Conservation (phyloP, 768 basidiomycete genomes). For the Mycena haematopus region DNA sequence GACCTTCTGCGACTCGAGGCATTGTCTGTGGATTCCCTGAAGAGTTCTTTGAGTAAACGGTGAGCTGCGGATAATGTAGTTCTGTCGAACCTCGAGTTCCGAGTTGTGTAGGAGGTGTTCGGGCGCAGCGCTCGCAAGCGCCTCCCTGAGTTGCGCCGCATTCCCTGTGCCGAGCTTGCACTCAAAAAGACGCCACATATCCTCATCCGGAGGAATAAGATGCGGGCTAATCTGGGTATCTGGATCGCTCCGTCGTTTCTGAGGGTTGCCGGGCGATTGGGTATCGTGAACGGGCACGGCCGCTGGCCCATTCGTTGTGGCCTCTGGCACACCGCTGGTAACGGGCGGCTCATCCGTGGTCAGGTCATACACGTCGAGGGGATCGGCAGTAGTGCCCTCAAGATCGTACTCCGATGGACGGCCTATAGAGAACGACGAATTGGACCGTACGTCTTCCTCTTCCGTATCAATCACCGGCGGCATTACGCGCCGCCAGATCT, state of each 20-base stretch:
- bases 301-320: background rate
- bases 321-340: slow-evolving; percentile 37
- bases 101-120: slow-evolving; percentile 67
- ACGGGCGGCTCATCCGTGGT: background rate
- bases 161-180: slow-evolving; percentile 83
- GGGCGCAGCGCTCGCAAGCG: slow-evolving; percentile 70
- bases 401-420: slow-evolving; percentile 18
- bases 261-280: background rate
- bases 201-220: slow-evolving; percentile 74
- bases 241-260: background rate
- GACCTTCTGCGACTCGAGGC: slow-evolving; percentile 81
- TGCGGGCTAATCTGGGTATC: background rate
- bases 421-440: slow-evolving; percentile 43
- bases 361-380: background rate
- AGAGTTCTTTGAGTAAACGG: background rate
- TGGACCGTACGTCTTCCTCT: slow-evolving; percentile 42
- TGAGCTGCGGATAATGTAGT: background rate
- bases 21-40: slow-evolving; percentile 85
- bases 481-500: slow-evolving; percentile 22
- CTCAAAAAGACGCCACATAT: slow-evolving; percentile 82
- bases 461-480: slow-evolving; percentile 48
- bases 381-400: slow-evolving; percentile 29
- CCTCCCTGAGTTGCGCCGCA: slow-evolving; percentile 73
- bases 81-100: slow-evolving; percentile 65
- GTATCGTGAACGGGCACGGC: background rate